Evolutionary conservation across 192 early-diverging fungal species (phyloP).

Genomic region (Podila verticillata): DNA sequence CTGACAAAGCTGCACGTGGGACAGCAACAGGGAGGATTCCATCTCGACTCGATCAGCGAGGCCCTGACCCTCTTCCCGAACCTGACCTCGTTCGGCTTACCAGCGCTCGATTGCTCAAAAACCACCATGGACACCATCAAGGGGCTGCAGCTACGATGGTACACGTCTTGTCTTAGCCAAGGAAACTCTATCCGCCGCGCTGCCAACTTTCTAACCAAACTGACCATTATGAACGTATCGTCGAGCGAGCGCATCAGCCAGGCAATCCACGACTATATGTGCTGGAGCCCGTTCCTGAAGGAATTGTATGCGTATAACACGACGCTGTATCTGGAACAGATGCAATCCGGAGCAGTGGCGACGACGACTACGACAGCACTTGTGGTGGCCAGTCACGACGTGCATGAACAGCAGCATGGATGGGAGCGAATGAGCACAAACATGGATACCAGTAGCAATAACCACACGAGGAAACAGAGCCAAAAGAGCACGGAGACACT

Average conservation of each 20-base stretch:
- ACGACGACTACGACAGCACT: too few species aligned
- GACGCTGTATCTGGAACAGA: slow-evolving; percentile 44
- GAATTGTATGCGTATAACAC: slow-evolving; percentile 46
- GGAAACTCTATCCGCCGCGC: too few species aligned
- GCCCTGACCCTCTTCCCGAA: slow-evolving; percentile 14
- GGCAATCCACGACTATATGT: slow-evolving; percentile 44
- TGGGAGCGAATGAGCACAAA: too few species aligned
- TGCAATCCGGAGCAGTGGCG: neutral
- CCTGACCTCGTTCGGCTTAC: slow-evolving; percentile 25
- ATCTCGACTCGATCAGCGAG: slow-evolving; percentile 27
- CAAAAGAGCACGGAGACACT: neutral
- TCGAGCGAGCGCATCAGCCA: slow-evolving; percentile 38
- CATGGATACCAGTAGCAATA: too few species aligned
- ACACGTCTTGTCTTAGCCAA: neutral
- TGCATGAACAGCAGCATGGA: neutral
- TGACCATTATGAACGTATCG: slow-evolving; percentile 44
- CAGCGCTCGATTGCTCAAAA: slow-evolving; percentile 34
- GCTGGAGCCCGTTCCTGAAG: slow-evolving; percentile 42
- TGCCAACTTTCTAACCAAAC: slow-evolving; percentile 15
- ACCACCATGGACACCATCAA: slow-evolving; percentile 39
- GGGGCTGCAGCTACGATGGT: neutral
- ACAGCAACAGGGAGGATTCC: slow-evolving; percentile 39
- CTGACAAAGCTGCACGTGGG: slow-evolving; percentile 29
- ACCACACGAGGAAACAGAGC: neutral
- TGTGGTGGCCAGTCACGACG: neutral